These are phyloP conservation scores for Trichoderma arundinaceum DNA, from an alignment of 2,329 filamentous ascomycete species.

Conservation along the genomic window DNA sequence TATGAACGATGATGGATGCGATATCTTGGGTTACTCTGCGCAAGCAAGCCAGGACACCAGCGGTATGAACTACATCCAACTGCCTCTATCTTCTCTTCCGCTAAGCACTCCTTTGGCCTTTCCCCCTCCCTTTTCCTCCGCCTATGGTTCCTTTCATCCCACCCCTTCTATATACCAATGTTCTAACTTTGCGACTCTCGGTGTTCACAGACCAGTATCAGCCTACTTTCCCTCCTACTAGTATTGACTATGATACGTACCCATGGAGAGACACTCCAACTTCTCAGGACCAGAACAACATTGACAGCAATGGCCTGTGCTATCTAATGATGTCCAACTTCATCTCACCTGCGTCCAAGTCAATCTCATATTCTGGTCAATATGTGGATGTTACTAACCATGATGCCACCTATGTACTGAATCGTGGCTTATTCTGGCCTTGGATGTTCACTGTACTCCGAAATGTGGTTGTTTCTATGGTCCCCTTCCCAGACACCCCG, in stretches of 20 bases:
- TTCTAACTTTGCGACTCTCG: neutral
- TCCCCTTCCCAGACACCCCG: neutral
- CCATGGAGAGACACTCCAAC: neutral
- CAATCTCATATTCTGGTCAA: neutral
- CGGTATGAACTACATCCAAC: neutral
- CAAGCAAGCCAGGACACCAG: neutral
- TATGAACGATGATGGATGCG: neutral
- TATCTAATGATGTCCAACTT: slow-evolving; percentile 8
- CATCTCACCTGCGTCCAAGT: neutral
- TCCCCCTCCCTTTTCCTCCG: no score
- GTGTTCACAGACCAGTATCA: neutral
- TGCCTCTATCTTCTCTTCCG: neutral
- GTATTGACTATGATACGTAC: neutral
- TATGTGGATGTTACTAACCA: neutral
- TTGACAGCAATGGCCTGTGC: neutral
- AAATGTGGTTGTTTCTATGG: neutral
- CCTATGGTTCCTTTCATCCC: no score
- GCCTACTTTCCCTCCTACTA: neutral
- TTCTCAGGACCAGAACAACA: neutral
- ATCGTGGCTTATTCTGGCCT: neutral
- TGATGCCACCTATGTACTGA: neutral
- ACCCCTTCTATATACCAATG: no score
- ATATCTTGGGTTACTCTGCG: neutral
- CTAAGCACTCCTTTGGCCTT: no score
- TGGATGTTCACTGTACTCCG: slow-evolving; percentile 7